Conservation (phyloP, 139 green algal species). For the Micractinium conductrix region DNA sequence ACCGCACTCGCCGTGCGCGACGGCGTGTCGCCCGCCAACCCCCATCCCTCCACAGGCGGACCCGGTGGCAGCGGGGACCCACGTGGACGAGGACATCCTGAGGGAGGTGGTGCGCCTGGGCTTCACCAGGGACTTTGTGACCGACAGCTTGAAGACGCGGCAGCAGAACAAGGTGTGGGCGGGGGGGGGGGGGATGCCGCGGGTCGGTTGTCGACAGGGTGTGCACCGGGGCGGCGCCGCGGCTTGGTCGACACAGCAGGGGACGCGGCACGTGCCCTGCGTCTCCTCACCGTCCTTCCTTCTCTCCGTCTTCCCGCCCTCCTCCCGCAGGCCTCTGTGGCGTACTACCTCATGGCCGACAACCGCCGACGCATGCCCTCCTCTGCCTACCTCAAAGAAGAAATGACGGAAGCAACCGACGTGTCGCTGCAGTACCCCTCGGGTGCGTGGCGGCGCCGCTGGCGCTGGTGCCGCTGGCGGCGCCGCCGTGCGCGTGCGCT, state of each 20-base stretch:
- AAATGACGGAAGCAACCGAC: constrained; percentile 64
- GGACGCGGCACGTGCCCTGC: neutral
- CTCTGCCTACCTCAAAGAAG: constrained; percentile 63
- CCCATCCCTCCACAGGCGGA: constrained; percentile 62
- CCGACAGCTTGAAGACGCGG: constrained; percentile 72
- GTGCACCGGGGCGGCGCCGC: too few relatives aligned
- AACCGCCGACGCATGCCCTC: constrained; percentile 76
- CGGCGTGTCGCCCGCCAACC: too few relatives aligned
- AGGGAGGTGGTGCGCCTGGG: constrained; percentile 85
- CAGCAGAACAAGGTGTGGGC: constrained; percentile 83
- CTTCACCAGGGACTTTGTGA: constrained; percentile 78
- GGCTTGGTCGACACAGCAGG: neutral
- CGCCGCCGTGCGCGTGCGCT: too few relatives aligned
- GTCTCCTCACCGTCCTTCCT: neutral
- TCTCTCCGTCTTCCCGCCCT: neutral
- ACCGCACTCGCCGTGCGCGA: too few relatives aligned
- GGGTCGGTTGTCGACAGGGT: neutral
- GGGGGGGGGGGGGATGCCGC: neutral
- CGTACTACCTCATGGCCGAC: constrained; percentile 95
- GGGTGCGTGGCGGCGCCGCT: neutral
- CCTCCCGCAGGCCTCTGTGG: constrained; percentile 84
- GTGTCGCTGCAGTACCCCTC: constrained; percentile 36
- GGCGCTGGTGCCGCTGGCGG: too few relatives aligned
- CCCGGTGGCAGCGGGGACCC: constrained; percentile 49
- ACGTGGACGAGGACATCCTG: constrained; percentile 86